Percentiles rank a stretch among this genome's conserved stretches.
Evolutionary conservation across 129 eudicot genomes (phyloP).

Genomic region (Oenanthe sinensis): DNA sequence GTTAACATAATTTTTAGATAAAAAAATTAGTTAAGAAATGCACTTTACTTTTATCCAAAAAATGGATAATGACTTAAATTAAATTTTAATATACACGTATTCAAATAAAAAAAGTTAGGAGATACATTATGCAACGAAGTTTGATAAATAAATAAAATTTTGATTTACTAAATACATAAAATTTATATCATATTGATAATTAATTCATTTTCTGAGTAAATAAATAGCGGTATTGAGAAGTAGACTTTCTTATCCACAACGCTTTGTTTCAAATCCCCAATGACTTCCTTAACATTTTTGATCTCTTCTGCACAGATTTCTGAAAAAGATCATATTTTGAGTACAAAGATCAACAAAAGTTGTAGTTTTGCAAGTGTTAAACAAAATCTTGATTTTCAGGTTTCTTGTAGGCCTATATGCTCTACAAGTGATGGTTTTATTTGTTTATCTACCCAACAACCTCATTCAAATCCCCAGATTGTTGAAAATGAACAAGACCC

Average conservation of each 20-base stretch:
- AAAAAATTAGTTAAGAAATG: too few relatives aligned
- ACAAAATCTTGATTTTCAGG: conserved; percentile 8
- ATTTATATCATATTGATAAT: too few relatives aligned
- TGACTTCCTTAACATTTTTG: conserved; percentile 25
- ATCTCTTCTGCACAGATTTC: conserved; percentile 16
- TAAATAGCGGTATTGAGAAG: too few relatives aligned
- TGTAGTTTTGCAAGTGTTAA: conserved; percentile 3
- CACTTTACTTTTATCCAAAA: too few relatives aligned
- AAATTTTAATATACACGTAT: too few relatives aligned
- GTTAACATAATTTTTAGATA: too few relatives aligned
- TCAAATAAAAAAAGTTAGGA: too few relatives aligned
- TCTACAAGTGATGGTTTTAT: background rate
- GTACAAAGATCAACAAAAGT: conserved; percentile 13
- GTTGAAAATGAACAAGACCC: conserved; percentile 18
- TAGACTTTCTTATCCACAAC: background rate
- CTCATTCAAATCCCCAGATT: conserved; percentile 12
- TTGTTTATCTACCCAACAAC: conserved; percentile 15
- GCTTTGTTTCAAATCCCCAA: background rate
- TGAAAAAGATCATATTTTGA: conserved; percentile 10
- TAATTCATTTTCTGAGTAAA: too few relatives aligned
- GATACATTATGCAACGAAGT: too few relatives aligned
- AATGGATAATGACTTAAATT: too few relatives aligned
- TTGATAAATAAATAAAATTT: too few relatives aligned
- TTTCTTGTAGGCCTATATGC: conserved; percentile 9
- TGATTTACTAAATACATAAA: too few relatives aligned